Evolutionary conservation across 1,284 basidiomycete genomes (phyloP).

Genomic region (Neonothopanus nambi): DNA sequence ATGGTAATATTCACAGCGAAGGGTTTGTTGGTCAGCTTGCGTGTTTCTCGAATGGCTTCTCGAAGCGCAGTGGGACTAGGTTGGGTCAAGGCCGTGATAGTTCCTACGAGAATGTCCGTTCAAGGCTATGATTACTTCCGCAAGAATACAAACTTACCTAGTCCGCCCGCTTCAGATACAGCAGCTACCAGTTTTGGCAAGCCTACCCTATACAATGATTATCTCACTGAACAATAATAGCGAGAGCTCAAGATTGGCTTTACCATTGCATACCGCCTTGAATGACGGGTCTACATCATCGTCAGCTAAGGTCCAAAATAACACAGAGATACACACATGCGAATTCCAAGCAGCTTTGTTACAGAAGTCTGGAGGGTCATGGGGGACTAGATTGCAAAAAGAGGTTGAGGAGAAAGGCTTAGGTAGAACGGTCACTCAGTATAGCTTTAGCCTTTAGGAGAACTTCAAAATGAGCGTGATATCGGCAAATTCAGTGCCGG

Average conservation of each 20-base stretch:
- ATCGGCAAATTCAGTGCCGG: no score
- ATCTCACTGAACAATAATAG: not conserved
- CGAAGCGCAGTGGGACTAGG: constrained; percentile 83
- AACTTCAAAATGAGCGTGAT: no score
- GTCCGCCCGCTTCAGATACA: constrained; percentile 76
- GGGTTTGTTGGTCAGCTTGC: constrained; percentile 66
- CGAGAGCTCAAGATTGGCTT: constrained; percentile 15
- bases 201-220: constrained; percentile 62
- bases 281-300: constrained; percentile 60
- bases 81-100: constrained; percentile 88
- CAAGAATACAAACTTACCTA: constrained; percentile 55
- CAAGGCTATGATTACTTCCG: no score
- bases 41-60: constrained; percentile 83
- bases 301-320: constrained; percentile 6
- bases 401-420: not conserved
- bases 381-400: not conserved
- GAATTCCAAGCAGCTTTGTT: constrained; percentile 55
- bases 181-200: constrained; percentile 74
- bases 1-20: constrained; percentile 95
- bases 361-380: constrained; percentile 49
- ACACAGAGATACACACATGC: constrained; percentile 41
- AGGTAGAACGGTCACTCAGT: not conserved
- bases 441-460: not conserved
- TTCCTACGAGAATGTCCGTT: constrained; percentile 35
- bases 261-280: constrained; percentile 90